Percentiles rank a stretch among this genome's conserved stretches.
phyloP scores from a whole-genome alignment of 2,329 filamentous ascomycete genomes.

The Talaromyces albobiverticillius region DNA sequence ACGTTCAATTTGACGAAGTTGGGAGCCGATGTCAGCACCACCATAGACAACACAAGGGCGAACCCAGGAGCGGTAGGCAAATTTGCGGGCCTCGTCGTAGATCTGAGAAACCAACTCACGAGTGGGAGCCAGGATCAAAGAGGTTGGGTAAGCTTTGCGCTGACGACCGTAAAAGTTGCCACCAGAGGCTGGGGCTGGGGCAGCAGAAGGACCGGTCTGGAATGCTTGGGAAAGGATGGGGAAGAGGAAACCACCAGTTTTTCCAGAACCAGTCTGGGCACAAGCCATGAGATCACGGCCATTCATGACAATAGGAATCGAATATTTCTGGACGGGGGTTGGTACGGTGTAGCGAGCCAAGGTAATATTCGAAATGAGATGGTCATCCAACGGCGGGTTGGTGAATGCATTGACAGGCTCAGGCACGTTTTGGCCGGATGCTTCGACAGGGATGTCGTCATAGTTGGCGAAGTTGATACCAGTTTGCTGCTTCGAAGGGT shows the following conservation, averaged over 20 bases:
- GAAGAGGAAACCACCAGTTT: constrained; percentile 99
- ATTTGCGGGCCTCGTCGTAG: constrained; percentile 96
- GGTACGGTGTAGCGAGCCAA: constrained; percentile 92
- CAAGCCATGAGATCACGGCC: constrained; percentile 99
- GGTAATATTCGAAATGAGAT: constrained; percentile 88
- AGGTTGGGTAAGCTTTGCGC: constrained; percentile 96
- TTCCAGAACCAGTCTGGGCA: constrained; percentile 98
- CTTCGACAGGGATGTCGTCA: constrained; percentile 98
- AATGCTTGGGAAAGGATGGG: constrained; percentile 98
- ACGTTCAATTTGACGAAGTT: constrained; percentile 96
- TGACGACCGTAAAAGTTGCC: constrained; percentile 77
- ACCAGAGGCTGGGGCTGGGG: constrained; percentile 61
- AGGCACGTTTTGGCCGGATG: constrained; percentile 88
- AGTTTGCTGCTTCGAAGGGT: constrained; percentile 91
- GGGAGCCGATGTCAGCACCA: constrained; percentile 96
- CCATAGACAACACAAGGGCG: constrained; percentile 97
- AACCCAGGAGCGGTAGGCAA: constrained; percentile 98
- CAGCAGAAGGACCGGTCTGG: constrained; percentile 74
- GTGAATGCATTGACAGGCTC: constrained; percentile 88
- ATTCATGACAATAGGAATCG: constrained; percentile 96
- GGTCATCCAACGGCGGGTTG: constrained; percentile 92
- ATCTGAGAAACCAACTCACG: constrained; percentile 99
- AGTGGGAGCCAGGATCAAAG: constrained; percentile 90
- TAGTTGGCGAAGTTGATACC: constrained; percentile 99
- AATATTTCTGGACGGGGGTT: constrained; percentile 98